These are phyloP conservation scores for Amphichorda felina DNA, from an alignment of 2,329 filamentous ascomycete species.

Conservation along the genomic window DNA sequence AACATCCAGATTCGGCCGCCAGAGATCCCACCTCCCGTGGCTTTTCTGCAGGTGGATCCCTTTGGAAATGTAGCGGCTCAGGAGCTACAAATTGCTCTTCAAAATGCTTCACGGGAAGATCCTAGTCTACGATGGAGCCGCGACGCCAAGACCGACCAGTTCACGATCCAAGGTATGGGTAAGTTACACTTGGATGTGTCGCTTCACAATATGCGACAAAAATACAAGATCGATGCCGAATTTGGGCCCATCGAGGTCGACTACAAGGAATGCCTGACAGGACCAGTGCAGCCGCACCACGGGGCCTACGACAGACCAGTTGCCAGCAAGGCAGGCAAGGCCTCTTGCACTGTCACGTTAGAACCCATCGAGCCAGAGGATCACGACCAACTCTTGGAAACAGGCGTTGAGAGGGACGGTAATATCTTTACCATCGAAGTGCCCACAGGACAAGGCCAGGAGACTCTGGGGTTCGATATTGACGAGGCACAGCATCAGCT, in stretches of 20 bases:
- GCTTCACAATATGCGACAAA: slow-evolving; percentile 72
- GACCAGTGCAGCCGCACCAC: slow-evolving; percentile 41
- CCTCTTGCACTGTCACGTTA: slow-evolving; percentile 58
- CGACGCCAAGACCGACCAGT: slow-evolving; percentile 86
- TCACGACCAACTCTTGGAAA: slow-evolving; percentile 21
- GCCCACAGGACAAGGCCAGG: slow-evolving; percentile 30
- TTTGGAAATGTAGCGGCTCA: slow-evolving; percentile 70
- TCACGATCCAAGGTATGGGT: slow-evolving; percentile 90
- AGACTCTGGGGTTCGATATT: slow-evolving; percentile 21
- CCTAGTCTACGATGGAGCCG: slow-evolving; percentile 77
- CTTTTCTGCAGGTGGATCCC: slow-evolving; percentile 88
- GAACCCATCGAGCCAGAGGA: slow-evolving; percentile 42
- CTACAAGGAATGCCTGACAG: slow-evolving; percentile 73
- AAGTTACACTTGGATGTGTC: slow-evolving; percentile 92
- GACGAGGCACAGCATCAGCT: slow-evolving; percentile 48
- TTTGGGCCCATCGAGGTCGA: slow-evolving; percentile 93
- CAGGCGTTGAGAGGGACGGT: slow-evolving; percentile 47
- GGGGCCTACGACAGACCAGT: slow-evolving; percentile 67
- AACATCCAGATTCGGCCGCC: slow-evolving; percentile 78
- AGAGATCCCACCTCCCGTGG: slow-evolving; percentile 82
- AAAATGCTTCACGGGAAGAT: slow-evolving; percentile 77
- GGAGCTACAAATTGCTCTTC: slow-evolving; percentile 62
- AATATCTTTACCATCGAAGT: slow-evolving; percentile 53
- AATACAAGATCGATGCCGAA: slow-evolving; percentile 75
- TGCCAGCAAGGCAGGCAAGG: slow-evolving; percentile 68